Conservation (phyloP, 2,329 filamentous ascomycete genomes). For the Talaromyces albobiverticillius region DNA sequence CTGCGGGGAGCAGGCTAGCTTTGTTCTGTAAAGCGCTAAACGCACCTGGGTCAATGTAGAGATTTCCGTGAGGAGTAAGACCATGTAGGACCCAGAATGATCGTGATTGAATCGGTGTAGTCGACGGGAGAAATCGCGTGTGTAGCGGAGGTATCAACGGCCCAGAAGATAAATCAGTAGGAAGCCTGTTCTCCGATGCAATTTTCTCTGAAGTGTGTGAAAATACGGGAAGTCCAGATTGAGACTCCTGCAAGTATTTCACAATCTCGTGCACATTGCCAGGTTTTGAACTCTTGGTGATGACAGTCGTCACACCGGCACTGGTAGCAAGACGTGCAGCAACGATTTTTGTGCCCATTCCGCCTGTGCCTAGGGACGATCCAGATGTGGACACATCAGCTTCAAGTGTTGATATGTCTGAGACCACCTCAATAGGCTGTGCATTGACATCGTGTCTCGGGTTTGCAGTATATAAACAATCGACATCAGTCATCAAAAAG, state of each 20-base stretch:
- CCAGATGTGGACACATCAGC: constrained; percentile 91
- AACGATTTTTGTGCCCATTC: constrained; percentile 97
- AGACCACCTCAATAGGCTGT: constrained; percentile 84
- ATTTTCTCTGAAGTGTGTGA: constrained; percentile 18
- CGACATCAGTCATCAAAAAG: constrained; percentile 98
- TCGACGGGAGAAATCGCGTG: constrained; percentile 85
- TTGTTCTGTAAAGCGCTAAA: constrained; percentile 76
- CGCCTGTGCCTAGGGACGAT: constrained; percentile 85
- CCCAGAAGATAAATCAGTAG: constrained; percentile 41
- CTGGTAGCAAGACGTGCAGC: constrained; percentile 89
- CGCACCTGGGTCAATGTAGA: constrained; percentile 92
- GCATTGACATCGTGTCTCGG: constrained; percentile 82
- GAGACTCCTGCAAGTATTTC: constrained; percentile 62
- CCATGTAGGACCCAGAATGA: constrained; percentile 98
- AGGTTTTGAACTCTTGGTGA: constrained; percentile 88
- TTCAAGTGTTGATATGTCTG: constrained; percentile 77
- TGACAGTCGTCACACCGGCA: constrained; percentile 91
- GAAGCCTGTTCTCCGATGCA: constrained; percentile 14
- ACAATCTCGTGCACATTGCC: constrained; percentile 90
- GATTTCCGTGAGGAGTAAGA: constrained; percentile 79
- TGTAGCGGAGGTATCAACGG: constrained; percentile 63
- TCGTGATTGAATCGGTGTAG: constrained; percentile 81
- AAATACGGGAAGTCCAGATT: background rate
- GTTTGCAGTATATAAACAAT: constrained; percentile 96
- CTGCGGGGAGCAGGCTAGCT: constrained; percentile 82